Conservation (phyloP, 2,329 filamentous ascomycete species). For the Penicillium sp. region DNA sequence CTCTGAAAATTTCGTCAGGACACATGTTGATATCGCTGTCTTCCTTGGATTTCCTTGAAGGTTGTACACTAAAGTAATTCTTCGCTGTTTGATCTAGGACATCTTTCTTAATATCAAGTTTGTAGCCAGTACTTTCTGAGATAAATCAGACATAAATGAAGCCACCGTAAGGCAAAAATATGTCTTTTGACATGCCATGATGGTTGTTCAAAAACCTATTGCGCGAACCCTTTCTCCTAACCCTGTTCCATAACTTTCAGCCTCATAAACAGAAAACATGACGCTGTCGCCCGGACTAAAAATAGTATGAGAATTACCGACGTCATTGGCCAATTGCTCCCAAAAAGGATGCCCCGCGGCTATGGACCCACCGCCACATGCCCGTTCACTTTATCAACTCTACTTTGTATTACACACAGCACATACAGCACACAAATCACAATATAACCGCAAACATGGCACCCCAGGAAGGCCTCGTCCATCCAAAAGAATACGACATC, state of each 20-base stretch:
- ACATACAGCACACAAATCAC: background rate
- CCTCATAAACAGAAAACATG: background rate
- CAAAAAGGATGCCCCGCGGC: constrained; percentile 4
- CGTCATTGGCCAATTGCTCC: constrained; percentile 3
- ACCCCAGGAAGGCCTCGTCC: constrained; percentile 60
- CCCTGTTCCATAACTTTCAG: background rate
- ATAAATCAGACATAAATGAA: background rate
- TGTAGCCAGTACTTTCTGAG: too few species aligned
- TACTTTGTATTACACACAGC: background rate
- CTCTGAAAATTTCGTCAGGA: background rate
- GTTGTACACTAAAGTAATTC: too few species aligned
- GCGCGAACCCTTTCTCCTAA: background rate
- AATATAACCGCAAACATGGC: constrained; percentile 48
- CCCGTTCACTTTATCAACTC: background rate
- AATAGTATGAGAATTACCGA: background rate
- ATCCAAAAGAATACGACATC: constrained; percentile 63
- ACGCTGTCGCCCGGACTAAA: background rate
- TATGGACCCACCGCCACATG: constrained; percentile 7
- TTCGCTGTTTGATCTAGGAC: background rate
- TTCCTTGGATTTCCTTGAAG: background rate
- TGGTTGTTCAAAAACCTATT: background rate
- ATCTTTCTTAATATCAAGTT: background rate
- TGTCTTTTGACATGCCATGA: background rate
- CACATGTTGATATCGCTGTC: background rate
- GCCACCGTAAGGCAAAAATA: background rate